These are phyloP conservation scores for Pistacia integerrima DNA, from an alignment of 345 rosid species.

Conservation along the genomic window DNA sequence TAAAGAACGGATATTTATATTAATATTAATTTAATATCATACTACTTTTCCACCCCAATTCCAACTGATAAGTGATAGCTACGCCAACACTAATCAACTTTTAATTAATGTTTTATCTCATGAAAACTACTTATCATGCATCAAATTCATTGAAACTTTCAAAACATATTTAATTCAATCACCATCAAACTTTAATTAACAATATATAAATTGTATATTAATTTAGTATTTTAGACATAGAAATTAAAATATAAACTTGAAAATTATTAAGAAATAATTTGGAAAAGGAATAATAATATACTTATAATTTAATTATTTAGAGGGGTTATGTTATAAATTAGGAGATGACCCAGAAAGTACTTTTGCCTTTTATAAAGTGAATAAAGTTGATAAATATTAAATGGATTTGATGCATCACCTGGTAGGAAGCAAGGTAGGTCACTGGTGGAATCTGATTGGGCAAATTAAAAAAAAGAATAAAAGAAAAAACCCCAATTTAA, in stretches of 20 bases:
- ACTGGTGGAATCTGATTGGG: conserved; percentile 28
- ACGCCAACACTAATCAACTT: conserved; percentile 12
- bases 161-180: conserved; percentile 14
- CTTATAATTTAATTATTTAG: too few species aligned
- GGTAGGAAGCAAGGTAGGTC: conserved; percentile 8
- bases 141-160: conserved; percentile 43
- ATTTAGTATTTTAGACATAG: too few species aligned
- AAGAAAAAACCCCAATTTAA: too few species aligned
- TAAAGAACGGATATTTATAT: conserved; percentile 26
- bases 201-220: too few species aligned
- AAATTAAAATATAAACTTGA: too few species aligned
- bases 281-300: too few species aligned
- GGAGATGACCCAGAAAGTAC: background rate
- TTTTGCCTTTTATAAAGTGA: conserved; percentile 21
- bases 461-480: background rate
- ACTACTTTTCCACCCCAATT: conserved; percentile 33
- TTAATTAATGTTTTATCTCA: background rate
- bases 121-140: conserved; percentile 21
- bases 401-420: conserved; percentile 7
- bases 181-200: conserved; percentile 17
- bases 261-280: too few species aligned
- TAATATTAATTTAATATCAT: background rate
- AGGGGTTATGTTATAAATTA: too few species aligned
- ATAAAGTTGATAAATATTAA: background rate
- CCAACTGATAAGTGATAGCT: conserved; percentile 36